These are phyloP conservation scores for Ocimum tenuiflorum DNA, from an alignment of 257 asterid genomes.

Conservation along the genomic window DNA sequence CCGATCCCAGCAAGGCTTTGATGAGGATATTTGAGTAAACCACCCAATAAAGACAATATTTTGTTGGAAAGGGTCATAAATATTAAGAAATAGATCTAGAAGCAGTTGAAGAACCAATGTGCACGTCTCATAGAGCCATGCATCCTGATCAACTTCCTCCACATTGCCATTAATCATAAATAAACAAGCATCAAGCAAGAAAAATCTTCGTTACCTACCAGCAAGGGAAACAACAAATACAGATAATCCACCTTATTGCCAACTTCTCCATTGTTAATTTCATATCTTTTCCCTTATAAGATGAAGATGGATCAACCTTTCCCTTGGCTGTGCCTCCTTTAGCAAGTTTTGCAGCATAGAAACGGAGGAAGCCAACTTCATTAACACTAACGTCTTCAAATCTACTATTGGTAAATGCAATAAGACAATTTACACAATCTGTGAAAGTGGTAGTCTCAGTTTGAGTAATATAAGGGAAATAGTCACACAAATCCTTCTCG, in stretches of 20 bases:
- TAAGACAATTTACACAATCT: constrained; percentile 90
- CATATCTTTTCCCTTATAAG: constrained; percentile 54
- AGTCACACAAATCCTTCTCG: constrained; percentile 93
- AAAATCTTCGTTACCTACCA: constrained; percentile 60
- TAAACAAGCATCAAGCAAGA: not conserved
- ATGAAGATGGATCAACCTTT: constrained; percentile 54
- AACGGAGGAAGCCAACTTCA: constrained; percentile 93
- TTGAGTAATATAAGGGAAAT: constrained; percentile 94
- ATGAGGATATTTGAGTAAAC: constrained; percentile 91
- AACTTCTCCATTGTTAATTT: constrained; percentile 57
- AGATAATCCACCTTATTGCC: constrained; percentile 79
- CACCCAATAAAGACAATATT: constrained; percentile 68
- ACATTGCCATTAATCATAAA: constrained; percentile 38
- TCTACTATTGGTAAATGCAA: constrained; percentile 92
- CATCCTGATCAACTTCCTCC: constrained; percentile 80
- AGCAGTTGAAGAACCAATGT: constrained; percentile 94
- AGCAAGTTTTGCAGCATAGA: constrained; percentile 95
- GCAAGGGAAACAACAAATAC: constrained; percentile 92
- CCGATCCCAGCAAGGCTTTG: constrained; percentile 98
- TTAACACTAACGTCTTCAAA: constrained; percentile 92
- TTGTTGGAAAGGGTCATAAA: constrained; percentile 77
- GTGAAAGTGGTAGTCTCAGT: constrained; percentile 98
- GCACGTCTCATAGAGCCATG: constrained; percentile 98
- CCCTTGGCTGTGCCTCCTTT: constrained; percentile 82
- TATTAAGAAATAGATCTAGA: constrained; percentile 90